Base-by-base conservation (phyloP, 345 rosid genomes). In the Citrus reticulata region DNA sequence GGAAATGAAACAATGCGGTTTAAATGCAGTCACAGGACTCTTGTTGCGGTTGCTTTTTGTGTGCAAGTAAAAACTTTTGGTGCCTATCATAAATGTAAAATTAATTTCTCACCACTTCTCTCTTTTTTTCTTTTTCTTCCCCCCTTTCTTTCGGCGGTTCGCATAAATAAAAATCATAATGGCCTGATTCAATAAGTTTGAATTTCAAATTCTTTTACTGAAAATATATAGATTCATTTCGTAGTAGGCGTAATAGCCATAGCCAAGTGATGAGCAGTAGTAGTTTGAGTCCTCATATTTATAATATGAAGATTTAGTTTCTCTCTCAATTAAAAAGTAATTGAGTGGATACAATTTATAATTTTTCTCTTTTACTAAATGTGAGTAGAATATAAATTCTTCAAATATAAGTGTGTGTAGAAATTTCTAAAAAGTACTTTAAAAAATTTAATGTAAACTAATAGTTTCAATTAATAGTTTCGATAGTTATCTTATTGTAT, bases 11-110 rank as follows among this genome's bases (percentile, higher is more conserved):
- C n/a, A 9, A 57, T 2, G 25, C 16, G 3, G 7, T 22, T 80
- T 84, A 42, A 87, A 81, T 80, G 85, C 83, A 59, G 58, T 89
- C 92, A 89, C 89, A 74, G 58, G 86, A 83, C 11, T 84, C 90
- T 69, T 74, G 88, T 65, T 74, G 88, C 86, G 7, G 6, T 11
- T 2, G 2, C 14, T 61, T 22, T 49, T 1, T 25, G 10, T 63
- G 22, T 20, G 72, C 40, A 60, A 22, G 19, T 20, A 54, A 29
- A 27, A 78, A 64, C 82, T 85, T 84, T 78, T 62, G 67, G 79
- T 79, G 80, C 62, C 76, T 7, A 42, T 49, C 81, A 84, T 85
- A 73, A 89, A 85, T 85, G 84, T 29, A 61, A 35, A 35, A 64
- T 80, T 81, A 24, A 40, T 60, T 77, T 51, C 63, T 62, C 75